Evolutionary conservation across 768 basidiomycete species (phyloP), one percentile per base, ranked within the genome.

Genomic region (Kwoniella sp.): DNA sequence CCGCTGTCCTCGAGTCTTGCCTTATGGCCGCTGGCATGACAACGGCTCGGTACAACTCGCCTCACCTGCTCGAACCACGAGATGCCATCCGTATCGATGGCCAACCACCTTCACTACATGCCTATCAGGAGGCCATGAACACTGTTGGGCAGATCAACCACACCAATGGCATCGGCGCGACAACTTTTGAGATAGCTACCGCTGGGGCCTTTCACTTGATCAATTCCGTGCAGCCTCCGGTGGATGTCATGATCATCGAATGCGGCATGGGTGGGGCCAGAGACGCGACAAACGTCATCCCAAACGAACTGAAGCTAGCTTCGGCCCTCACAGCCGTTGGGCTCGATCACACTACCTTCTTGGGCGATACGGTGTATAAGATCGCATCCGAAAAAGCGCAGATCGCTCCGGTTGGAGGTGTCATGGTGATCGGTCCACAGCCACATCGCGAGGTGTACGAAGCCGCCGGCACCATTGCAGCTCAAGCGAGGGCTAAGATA

Each of bases 211-310:
- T 92, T 29, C 71, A 78, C 34, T 73, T 88, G 38, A 90, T 99
- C 65, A 84, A 91, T 67, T 74, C 75, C 7, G 79, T 50, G 0
- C 22, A 54, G 0, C 61, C 67, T 5, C 42, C 59, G 17, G 44
- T 92, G 5, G 92, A 96, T 60, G 65, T 96, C 32, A 85, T 84
- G 19, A 82, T 98, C 9, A 74, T 95, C 37, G 93, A 99, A 75
- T 92, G 90, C 9, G 93, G 95, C 0, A 85, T 99, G 86, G 95
- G 95, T 0, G 95, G 95, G 4, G 79, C 82, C 3, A 75, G 85
- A 43, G 95, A 98, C 70, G 93, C 95, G 17, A 99, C 95, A 2
- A 99, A 99, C 69, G 80, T 87, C 47, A 81, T 98, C 17, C 81
- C 87, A 2, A 81, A 85, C 38, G 77, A 80, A 0, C 76, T 76